Conservation (phyloP, 352 stramenopile species). For the Globisporangium iwayamae region DNA sequence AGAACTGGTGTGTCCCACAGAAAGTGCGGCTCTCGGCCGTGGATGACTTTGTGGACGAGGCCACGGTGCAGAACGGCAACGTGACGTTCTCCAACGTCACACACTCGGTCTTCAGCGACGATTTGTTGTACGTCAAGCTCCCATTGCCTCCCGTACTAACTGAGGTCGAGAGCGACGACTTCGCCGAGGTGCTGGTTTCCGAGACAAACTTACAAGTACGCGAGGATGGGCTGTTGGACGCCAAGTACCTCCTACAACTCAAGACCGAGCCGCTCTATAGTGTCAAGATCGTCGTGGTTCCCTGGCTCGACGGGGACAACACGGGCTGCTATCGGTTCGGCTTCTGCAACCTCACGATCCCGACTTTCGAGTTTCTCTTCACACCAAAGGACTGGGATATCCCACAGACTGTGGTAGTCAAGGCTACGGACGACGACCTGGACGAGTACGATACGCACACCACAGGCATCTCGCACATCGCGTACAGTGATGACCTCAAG, state of each 20-base stretch:
- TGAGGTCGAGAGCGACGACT: constrained; percentile 56
- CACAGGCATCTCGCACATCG: constrained; percentile 66
- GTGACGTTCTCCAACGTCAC: constrained; percentile 61
- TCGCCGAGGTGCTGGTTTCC: constrained; percentile 57
- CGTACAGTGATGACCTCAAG: constrained; percentile 64
- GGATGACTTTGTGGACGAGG: constrained; percentile 64
- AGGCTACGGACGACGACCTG: constrained; percentile 59
- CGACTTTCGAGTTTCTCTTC: constrained; percentile 48
- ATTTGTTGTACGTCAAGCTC: constrained; percentile 55
- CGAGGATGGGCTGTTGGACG: constrained; percentile 42
- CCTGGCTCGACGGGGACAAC: constrained; percentile 56
- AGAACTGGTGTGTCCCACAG: constrained; percentile 69
- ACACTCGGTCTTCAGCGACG: constrained; percentile 59
- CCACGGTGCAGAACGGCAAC: constrained; percentile 31
- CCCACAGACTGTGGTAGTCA: constrained; percentile 43
- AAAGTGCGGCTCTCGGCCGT: constrained; percentile 40
- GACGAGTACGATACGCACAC: constrained; percentile 63
- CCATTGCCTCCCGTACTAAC: constrained; percentile 35
- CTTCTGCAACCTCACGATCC: constrained; percentile 68
- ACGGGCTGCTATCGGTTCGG: constrained; percentile 73
- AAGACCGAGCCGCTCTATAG: constrained; percentile 57
- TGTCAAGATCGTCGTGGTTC: constrained; percentile 59
- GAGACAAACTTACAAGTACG: constrained; percentile 47
- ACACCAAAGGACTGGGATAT: constrained; percentile 65
- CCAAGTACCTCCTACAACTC: constrained; percentile 47